Base-by-base conservation (phyloP, 345 rosid genomes). In the Litchi chinensis region DNA sequence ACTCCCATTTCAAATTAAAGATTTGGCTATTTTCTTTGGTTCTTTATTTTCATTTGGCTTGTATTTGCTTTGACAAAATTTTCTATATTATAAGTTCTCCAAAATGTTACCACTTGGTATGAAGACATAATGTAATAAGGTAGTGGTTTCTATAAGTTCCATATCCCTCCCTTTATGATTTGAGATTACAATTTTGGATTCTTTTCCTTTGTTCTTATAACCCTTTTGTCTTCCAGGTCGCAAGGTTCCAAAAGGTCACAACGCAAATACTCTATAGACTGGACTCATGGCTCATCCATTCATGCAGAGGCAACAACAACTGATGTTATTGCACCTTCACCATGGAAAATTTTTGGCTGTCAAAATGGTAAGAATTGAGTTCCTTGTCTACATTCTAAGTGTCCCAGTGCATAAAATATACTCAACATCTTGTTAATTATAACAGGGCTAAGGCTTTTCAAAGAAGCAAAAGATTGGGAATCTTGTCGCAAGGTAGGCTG, bases 321-420 rank as follows among this genome's bases (percentile, higher is more conserved):
- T 77, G 98, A 96, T 86, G 97, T 94, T 50, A 82, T 93, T 73
- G 95, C 93, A 54, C 97, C 99, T 65, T 96, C 98, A 40, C 91
- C 93, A 13, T 96, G 97, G 99, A 96, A 90, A 85, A 93, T 96
- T 26, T 94, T 96, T 72, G 99, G 99, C 68, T 94, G 98, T 84
- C 94, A 88, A 81, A 96, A 94, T 85, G 98, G 98, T 90, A 87
- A 78, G 77, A 69, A 22, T 68, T 62, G 32, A 71, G 43, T 63
- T 79, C 63, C 15, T 68, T 40, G 63, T 41, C 72, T 60, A 10
- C 9, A 16, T 22, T 74, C 59, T 67, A 19, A 18, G 44, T 59
- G 69, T 66, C 54, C 41, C 22, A 39, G 68, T 68, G 77, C 76
- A 39, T 65, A 21, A 46, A 57, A 60, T 48, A 50, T 65, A 57